Base-by-base conservation (phyloP, 495 filamentous ascomycete species). In the Aspergillus nidulans region DNA sequence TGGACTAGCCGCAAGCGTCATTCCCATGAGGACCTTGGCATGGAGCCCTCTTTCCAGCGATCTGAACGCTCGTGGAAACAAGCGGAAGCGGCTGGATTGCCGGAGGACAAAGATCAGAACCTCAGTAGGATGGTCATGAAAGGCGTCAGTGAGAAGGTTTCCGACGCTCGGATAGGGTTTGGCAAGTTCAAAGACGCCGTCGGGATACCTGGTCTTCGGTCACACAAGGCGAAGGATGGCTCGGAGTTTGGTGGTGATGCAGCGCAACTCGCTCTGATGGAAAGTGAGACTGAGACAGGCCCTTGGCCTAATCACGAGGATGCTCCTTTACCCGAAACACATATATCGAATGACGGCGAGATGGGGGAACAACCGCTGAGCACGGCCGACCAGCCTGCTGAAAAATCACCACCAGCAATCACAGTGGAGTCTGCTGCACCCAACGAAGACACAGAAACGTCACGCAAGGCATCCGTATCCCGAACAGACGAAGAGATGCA, bases 151-250 rank as follows among this genome's bases (percentile, higher is more conserved):
- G 89, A 81, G 4, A 85, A 84, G 54, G 86, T 90, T 55, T 90
- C 85, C 48, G 91, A 95, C 71, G 89, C 90, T 51, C 83, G 88
- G 26, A 90, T 87, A 46, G 90, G 91, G 8, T 77, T 97, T 47
- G 88, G 85, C 6, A 83, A 87, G 25, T 90, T 96, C 71, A 88
- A 89, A 59, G 89, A 92, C 65, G 90, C 88, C 4, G 88, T 96
- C 19, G 87, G 88, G n/a, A 40, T 71, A 10, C 74, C 70, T 19
- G 69, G 75, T 16, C 66, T 73, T 23, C 77, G 79, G 20, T 77
- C 76, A 16, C 77, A 81, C 61, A 74, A 69, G 38, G 61, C 69
- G 21, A 62, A 71, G 8, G 76, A 73, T 59, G 78, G 81, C 18
- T 25, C 53, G 1, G 72, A 72, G 13, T 10, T 72, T 36, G 61